Base-by-base conservation (phyloP, 176 grass and related monocot genomes). In the Carex pumila region DNA sequence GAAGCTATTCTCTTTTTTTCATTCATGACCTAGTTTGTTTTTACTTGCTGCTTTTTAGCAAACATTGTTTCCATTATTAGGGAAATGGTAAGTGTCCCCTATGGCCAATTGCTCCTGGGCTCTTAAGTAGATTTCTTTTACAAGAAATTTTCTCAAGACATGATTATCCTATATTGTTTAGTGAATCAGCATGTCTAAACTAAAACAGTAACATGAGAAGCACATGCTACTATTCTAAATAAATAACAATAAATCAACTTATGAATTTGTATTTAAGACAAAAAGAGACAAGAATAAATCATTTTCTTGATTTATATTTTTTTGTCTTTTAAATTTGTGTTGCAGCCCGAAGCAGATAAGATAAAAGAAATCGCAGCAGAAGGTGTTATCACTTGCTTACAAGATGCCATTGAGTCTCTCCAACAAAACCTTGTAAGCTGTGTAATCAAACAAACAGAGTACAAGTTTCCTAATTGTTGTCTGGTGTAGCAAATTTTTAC, bases 331-430 rank as follows among this genome's bases (percentile, higher is more conserved):
- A 37, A 57, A 18, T 88, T 21, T 84, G 10, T 56, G 34, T 9
- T 81, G 50, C 84, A 98, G 95, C 95, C 92, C 91, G 91, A 91
- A 63, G 80, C 86, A 89, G 90, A 68, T 93, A 87, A 95, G 79
- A 65, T 98, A 62, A 93, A 88, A 79, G 79, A 77, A 74, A 86
- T 98, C 81, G 92, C 95, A 87, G 85, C 89, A 83, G 92, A 98
- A 95, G 95, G 92, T 62, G 70, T 98, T 74, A 79, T 98, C 29
- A 94, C 91, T 86, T 98, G 92, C 84, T 81, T 98, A 45, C 95
- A 98, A 86, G 95, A 95, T 72, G 86, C 82, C 83, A 93, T 98
- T 80, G 91, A 94, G 69, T 93, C 95, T 65, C 92, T 98, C 1
- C 70, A 88, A 56, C 79, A 93, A 90, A 89, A 87, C 62, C 85